These are phyloP conservation scores for Yamagishiella unicocca DNA, from an alignment of 139 green algal species.

Conservation along the genomic window DNA sequence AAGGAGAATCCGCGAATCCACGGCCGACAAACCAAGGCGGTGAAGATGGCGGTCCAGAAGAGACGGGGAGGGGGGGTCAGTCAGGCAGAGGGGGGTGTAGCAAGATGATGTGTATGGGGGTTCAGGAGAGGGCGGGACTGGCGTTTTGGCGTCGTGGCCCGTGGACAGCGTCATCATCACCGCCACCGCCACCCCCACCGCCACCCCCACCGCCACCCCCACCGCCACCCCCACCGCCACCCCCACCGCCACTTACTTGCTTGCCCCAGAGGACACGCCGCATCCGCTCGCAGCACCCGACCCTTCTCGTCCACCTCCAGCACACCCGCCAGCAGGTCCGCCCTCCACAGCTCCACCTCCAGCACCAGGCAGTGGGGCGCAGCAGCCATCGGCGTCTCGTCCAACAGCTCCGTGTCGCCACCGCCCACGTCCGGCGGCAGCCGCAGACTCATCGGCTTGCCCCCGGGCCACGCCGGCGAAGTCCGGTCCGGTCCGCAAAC, in stretches of 20 bases:
- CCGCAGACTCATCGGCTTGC: neutral
- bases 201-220: neutral
- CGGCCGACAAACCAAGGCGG: too few species aligned
- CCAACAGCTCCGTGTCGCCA: neutral
- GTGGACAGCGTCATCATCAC: too few species aligned
- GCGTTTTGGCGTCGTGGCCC: too few species aligned
- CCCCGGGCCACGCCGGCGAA: too few species aligned
- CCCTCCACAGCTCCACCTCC: constrained; percentile 35
- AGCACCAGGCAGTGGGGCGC: neutral
- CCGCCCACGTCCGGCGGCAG: neutral
- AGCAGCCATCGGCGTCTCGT: neutral
- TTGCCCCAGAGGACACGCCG: neutral
- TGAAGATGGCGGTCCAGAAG: too few species aligned
- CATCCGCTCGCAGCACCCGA: neutral
- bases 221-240: neutral
- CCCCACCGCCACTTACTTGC: neutral
- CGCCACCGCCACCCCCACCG: neutral
- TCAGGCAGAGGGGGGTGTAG: too few species aligned
- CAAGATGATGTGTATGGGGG: too few species aligned
- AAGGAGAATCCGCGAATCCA: too few species aligned
- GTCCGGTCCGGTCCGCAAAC: too few species aligned
- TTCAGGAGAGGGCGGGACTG: too few species aligned
- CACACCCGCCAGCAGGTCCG: constrained; percentile 16
- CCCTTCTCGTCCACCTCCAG: constrained; percentile 28
- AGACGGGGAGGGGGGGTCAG: too few species aligned